Conservation (phyloP, 371 early-diverging fungal species). For the Mortierella sp. region DNA sequence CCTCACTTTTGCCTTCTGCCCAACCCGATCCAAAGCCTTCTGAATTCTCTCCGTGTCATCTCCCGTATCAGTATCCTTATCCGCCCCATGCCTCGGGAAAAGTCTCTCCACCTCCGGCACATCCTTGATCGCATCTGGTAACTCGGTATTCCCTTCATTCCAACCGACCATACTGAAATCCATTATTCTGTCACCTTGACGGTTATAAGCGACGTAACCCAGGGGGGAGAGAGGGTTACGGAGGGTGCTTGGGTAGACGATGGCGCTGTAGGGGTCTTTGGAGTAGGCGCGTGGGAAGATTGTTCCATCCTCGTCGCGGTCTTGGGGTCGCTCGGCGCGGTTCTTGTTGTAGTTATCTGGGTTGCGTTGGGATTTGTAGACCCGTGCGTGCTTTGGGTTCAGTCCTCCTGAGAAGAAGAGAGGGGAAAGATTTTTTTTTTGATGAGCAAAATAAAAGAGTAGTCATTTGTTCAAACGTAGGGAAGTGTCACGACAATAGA, state of each 20-base stretch:
- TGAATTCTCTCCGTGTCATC: slow-evolving; percentile 63
- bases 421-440: no score
- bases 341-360: neutral
- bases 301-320: slow-evolving; percentile 43
- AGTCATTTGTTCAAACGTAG: neutral
- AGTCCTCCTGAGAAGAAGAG: slow-evolving; percentile 31
- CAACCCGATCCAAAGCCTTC: slow-evolving; percentile 55
- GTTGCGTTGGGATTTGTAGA: neutral
- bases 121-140: slow-evolving; percentile 32
- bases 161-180: slow-evolving; percentile 67
- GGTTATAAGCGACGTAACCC: slow-evolving; percentile 61
- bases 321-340: slow-evolving; percentile 12
- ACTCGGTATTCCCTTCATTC: slow-evolving; percentile 61
- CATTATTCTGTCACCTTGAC: slow-evolving; percentile 60
- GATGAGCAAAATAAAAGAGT: neutral
- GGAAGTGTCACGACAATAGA: no score
- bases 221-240: slow-evolving; percentile 34
- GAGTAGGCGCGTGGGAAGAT: slow-evolving; percentile 31
- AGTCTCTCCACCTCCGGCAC: slow-evolving; percentile 43
- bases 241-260: slow-evolving; percentile 24
- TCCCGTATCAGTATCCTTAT: slow-evolving; percentile 40
- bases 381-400: slow-evolving; percentile 23
- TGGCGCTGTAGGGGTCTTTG: slow-evolving; percentile 27
- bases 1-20: neutral
- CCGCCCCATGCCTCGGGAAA: slow-evolving; percentile 35